Evolutionary conservation across 2,329 filamentous ascomycete genomes (phyloP).

Genomic region (Exophiala sp.): DNA sequence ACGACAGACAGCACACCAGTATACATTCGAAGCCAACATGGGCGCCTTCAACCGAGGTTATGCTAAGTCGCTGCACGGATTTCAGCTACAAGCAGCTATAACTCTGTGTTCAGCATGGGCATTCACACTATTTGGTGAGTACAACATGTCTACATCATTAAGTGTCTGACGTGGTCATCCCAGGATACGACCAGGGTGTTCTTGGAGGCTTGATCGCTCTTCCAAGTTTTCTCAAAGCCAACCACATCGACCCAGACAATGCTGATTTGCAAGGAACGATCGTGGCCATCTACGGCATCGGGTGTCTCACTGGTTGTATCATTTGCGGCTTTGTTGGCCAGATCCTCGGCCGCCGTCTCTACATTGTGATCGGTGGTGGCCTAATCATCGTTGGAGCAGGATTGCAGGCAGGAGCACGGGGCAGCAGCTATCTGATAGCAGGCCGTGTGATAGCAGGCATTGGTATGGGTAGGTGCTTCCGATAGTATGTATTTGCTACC

Average conservation of each 20-base stretch:
- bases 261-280: constrained; percentile 49
- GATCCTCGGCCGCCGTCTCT: constrained; percentile 39
- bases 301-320: constrained; percentile 38
- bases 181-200: constrained; percentile 23
- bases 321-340: constrained; percentile 38
- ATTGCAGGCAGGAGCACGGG: constrained; percentile 32
- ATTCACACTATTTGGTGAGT: constrained; percentile 19
- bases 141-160: background rate
- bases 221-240: constrained; percentile 40
- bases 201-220: constrained; percentile 52
- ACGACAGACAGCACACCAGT: background rate
- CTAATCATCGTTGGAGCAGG: constrained; percentile 45
- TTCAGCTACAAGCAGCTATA: constrained; percentile 17
- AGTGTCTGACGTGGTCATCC: background rate
- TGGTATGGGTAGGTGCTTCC: constrained; percentile 10
- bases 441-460: constrained; percentile 25
- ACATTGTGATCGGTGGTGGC: constrained; percentile 56
- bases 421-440: constrained; percentile 24
- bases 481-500: background rate
- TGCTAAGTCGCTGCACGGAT: constrained; percentile 9
- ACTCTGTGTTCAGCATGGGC: constrained; percentile 21
- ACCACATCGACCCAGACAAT: constrained; percentile 28
- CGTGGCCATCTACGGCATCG: constrained; percentile 49
- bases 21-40: background rate
- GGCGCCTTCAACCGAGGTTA: constrained; percentile 21